Evolutionary conservation across 805 yeast genomes (phyloP), one percentile per base, ranked within the genome.

Genomic region (Komagataella kurtzmanii): DNA sequence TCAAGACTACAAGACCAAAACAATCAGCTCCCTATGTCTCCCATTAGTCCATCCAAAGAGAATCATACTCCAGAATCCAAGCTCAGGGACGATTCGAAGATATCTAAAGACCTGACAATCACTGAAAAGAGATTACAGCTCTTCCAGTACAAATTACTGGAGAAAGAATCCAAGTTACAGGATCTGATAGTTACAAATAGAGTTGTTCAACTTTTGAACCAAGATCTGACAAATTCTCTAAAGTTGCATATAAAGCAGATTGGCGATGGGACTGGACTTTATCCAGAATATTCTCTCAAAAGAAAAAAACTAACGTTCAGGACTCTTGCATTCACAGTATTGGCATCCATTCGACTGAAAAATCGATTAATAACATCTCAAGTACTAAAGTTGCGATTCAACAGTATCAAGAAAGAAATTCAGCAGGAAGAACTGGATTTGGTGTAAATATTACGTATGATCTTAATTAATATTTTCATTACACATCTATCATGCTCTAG

Each of bases 311-410:
- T 57, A 7, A 56, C 62, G 1, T 59, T 69, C 23, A 59, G 54
- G 49, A 58, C 63, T 2, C 57, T 64, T 18, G 62, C 68, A 18
- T 58, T 66, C 49, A 63, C 64, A 43, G 74, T 70, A 18, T 56
- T 70, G 45, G 73, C 73, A 3, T 62, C 65, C 24, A 63, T 70
- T 40, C 58, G 73, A 50, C 62, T 72, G 40, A 63, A 61, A 53
- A 61, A 67, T 19, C 63, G 73, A 48, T 52, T 62, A 19, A 62
- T 47, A 60, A 60, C 55, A 59, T 68, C 4, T 62, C 62, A 47
- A 55, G 54, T 30, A 30, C 40, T 30, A 8, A 30, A 30, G 40
- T 14, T 30, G 12, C 40, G 40, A 30, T 30, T 30, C 40, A 30
- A 30, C 40, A 30, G 40, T 30, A 30, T 30, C 14, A 30, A 30